A percentile compares a stretch with the other conserved stretches of the same genome.
Conservation (phyloP, 108 stramenopile genomes). For the Discostella stelligeroides region DNA sequence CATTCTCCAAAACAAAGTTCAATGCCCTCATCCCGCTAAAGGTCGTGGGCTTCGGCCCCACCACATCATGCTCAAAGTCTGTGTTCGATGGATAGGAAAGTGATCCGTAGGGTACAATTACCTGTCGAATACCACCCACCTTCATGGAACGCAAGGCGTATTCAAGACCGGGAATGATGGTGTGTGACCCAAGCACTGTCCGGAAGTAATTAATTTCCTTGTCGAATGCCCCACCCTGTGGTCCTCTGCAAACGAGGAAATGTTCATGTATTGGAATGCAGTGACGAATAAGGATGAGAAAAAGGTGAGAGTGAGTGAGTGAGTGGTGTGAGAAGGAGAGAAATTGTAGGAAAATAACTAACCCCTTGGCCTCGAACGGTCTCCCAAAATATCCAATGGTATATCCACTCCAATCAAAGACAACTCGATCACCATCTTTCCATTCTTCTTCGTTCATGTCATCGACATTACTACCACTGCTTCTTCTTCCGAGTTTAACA, state of each 20-base stretch:
- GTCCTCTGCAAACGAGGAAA: no score
- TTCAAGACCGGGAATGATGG: slow-evolving; percentile 80
- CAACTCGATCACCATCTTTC: slow-evolving; percentile 79
- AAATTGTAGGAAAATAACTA: background rate
- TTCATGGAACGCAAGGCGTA: slow-evolving; percentile 76
- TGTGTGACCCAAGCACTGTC: slow-evolving; percentile 72
- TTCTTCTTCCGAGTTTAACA: slow-evolving; percentile 57
- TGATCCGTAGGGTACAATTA: slow-evolving; percentile 83
- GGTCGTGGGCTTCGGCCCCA: slow-evolving; percentile 92
- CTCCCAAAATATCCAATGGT: slow-evolving; percentile 94
- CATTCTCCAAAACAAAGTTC: slow-evolving; percentile 93
- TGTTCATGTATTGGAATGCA: no score
- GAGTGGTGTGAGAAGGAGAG: background rate
- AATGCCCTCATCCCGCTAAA: slow-evolving; percentile 89
- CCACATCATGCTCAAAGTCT: slow-evolving; percentile 73
- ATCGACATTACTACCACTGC: no score
- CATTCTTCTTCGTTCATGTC: slow-evolving; percentile 26
- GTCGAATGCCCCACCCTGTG: slow-evolving; percentile 91
- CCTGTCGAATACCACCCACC: slow-evolving; percentile 86
- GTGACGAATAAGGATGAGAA: no score
- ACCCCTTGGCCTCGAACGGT: slow-evolving; percentile 90
- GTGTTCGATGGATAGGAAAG: slow-evolving; percentile 75
- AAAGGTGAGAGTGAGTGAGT: no score
- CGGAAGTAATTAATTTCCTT: slow-evolving; percentile 83
- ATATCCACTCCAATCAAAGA: slow-evolving; percentile 96